phyloP scores from a whole-genome alignment of 768 basidiomycete genomes.

The Amanita muscaria region DNA sequence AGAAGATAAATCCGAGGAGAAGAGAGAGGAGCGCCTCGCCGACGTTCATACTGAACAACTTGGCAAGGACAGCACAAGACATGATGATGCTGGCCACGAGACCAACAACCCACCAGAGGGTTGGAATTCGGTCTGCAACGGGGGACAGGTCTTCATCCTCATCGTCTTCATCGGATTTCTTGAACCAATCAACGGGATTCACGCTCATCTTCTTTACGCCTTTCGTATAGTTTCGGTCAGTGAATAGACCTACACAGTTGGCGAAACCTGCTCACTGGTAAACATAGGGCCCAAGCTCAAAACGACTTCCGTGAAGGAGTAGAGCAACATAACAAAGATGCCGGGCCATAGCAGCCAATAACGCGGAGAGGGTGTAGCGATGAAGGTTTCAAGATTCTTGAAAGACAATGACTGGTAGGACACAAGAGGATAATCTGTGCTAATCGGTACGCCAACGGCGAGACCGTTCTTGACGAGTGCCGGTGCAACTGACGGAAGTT shows the following conservation, averaged over 20 bases:
- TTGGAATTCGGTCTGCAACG: slow-evolving; percentile 44
- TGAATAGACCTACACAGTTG: too few relatives aligned
- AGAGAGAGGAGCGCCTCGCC: slow-evolving; percentile 50
- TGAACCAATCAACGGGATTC: slow-evolving; percentile 25
- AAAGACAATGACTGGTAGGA: slow-evolving; percentile 40
- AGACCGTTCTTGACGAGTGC: slow-evolving; percentile 42
- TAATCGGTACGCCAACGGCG: slow-evolving; percentile 32
- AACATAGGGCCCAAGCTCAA: slow-evolving; percentile 31
- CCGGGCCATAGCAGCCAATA: slow-evolving; percentile 62
- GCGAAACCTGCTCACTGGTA: slow-evolving; percentile 15
- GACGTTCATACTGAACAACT: slow-evolving; percentile 47
- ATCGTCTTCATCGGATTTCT: slow-evolving; percentile 19
- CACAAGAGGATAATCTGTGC: slow-evolving; percentile 33
- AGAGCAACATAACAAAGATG: slow-evolving; percentile 52
- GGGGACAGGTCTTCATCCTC: slow-evolving; percentile 45
- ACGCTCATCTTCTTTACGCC: slow-evolving; percentile 15
- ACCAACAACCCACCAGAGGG: slow-evolving; percentile 45
- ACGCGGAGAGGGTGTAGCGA: slow-evolving; percentile 39
- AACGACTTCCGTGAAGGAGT: slow-evolving; percentile 46
- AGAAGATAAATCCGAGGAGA: slow-evolving; percentile 54
- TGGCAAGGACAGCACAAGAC: slow-evolving; percentile 44
- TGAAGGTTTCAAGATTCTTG: slow-evolving; percentile 30
- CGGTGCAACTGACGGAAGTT: slow-evolving; percentile 35
- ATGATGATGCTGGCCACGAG: slow-evolving; percentile 39
- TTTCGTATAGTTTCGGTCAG: too few relatives aligned